Conservation (phyloP, 768 basidiomycete genomes). For the Antrodiella citrinella region DNA sequence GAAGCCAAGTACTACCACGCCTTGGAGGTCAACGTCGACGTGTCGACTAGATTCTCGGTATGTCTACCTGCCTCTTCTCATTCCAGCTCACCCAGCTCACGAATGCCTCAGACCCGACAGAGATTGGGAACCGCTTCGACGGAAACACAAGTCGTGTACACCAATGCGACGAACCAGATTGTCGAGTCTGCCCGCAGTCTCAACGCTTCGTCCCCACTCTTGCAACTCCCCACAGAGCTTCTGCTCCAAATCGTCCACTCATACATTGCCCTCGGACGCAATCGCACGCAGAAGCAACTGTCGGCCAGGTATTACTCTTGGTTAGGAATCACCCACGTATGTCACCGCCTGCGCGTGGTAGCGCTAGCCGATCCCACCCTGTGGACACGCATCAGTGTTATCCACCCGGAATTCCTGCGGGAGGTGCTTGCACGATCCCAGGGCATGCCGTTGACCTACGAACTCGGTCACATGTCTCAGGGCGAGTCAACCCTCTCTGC, state of each 20-base stretch:
- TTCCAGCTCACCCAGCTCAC: too few species aligned
- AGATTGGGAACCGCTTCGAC: too few species aligned
- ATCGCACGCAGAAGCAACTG: neutral
- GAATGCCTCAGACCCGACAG: too few species aligned
- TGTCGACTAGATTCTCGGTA: too few species aligned
- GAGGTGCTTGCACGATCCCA: neutral
- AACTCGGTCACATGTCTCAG: neutral
- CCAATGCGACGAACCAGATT: neutral
- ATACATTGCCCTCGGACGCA: neutral
- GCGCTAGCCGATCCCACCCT: constrained; percentile 2
- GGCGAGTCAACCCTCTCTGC: neutral
- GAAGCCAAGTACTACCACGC: too few species aligned
- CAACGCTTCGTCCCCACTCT: neutral
- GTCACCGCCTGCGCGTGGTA: constrained; percentile 4
- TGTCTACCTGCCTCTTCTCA: too few species aligned
- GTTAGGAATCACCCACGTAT: constrained; percentile 7
- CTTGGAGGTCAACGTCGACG: too few species aligned
- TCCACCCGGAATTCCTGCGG: neutral
- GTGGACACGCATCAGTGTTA: neutral
- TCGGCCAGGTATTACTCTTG: neutral
- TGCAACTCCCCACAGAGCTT: neutral
- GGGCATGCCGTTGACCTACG: neutral
- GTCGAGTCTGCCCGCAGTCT: neutral
- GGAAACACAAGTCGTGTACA: too few species aligned
- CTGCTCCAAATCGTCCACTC: neutral